Percentiles rank a stretch among this genome's conserved stretches.
These are phyloP conservation scores for Wickerhamomyces rabaulensis DNA, from an alignment of 805 yeast species.

Conservation along the genomic window DNA sequence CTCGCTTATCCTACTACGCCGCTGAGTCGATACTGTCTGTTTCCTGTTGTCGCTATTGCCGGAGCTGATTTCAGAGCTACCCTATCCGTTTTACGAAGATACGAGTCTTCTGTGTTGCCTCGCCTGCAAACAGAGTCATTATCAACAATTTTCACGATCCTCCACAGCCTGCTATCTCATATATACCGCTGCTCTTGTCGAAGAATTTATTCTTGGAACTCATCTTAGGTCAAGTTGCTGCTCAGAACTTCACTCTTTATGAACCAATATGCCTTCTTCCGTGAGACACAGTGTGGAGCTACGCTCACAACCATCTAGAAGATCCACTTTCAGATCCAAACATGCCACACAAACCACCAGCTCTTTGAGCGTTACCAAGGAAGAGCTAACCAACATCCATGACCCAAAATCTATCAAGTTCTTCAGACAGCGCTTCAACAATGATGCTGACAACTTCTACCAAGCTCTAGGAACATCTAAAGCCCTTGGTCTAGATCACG, in stretches of 20 bases:
- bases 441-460: slow-evolving; percentile 19
- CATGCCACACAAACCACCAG: neutral
- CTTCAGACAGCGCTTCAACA: slow-evolving; percentile 14
- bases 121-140: neutral
- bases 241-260: no score
- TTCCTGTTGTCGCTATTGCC: no score
- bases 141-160: neutral
- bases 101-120: no score
- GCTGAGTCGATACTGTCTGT: no score
- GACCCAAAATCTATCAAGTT: slow-evolving; percentile 55
- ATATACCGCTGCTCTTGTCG: neutral
- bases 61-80: no score
- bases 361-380: slow-evolving; percentile 12
- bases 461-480: slow-evolving; percentile 32
- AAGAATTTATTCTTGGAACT: no score
- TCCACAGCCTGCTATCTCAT: no score
- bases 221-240: no score
- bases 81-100: no score
- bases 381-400: slow-evolving; percentile 43
- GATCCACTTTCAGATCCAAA: slow-evolving; percentile 7
- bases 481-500: slow-evolving; percentile 35
- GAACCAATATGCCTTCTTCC: neutral
- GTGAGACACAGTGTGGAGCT: neutral
- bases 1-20: neutral
- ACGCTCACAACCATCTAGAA: slow-evolving; percentile 1